Evolutionary conservation across 306 rosid genomes (phyloP), one percentile per base, ranked within the genome.

Genomic region (Vigna nakashimae): DNA sequence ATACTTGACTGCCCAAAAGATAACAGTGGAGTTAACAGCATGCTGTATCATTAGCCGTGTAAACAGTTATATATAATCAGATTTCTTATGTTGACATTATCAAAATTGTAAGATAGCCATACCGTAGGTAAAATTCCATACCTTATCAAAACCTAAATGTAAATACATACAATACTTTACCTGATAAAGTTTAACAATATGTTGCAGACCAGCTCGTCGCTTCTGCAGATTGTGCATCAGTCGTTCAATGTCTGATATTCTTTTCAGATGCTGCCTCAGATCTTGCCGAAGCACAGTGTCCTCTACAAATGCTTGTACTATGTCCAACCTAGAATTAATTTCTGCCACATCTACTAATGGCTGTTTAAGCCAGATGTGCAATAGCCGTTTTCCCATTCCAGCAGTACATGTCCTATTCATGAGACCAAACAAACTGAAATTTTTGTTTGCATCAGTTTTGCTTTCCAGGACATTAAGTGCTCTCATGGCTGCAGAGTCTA

Each of bases 391-490:
- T 75, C 99, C 99, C 99, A 95, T 95, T 81, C 98, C 99, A 79
- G 96, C 98, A 13, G 99, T 91, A 86, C 99, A 95, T 51, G 99
- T 95, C 80, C 97, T 91, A 76, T 95, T 95, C 96, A 95, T 77
- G 57, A 92, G 97, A 82, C 99, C 99, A 86, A 89, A 90, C 86
- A 95, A 81, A 83, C 99, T 95, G 80, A 95, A 95, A 80, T 92
- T 95, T 80, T 95, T 95, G 89, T 92, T 95, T 70, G 98, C 99
- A 86, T 92, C 97, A 20, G 96, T 86, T 88, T 90, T 95, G 85
- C 92, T 91, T 84, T 92, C 98, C 62, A 95, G 77, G 83, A 95
- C 90, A 77, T 95, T 95, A 28, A 95, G 91, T 18, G 99, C 98
- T 82, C 91, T 89, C 89, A 91, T 90, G 65, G 97, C 99, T 20